Percentiles rank a stretch among this genome's conserved stretches.
phyloP scores from a whole-genome alignment of 1,284 basidiomycete species.

The Sporisorium scitamineum region DNA sequence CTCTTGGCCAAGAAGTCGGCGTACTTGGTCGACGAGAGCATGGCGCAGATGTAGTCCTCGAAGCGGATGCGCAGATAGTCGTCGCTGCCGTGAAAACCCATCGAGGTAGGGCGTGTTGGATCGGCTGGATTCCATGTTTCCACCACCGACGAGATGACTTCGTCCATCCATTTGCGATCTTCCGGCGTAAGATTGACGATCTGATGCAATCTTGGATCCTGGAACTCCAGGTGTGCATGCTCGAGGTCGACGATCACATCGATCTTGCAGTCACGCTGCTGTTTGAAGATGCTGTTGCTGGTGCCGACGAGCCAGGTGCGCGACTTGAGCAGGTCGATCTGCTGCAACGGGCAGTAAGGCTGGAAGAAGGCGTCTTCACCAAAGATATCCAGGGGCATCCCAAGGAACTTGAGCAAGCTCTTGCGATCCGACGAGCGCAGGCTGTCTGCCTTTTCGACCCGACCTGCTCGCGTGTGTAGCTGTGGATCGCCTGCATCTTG shows the following conservation, averaged over 20 bases:
- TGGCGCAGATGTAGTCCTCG: slow-evolving; percentile 65
- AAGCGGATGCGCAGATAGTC: slow-evolving; percentile 65
- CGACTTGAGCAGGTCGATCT: slow-evolving; percentile 86
- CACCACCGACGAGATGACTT: slow-evolving; percentile 67
- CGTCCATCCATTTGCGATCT: slow-evolving; percentile 96
- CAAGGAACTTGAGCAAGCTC: slow-evolving; percentile 90
- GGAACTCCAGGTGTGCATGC: slow-evolving; percentile 57
- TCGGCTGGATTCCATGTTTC: slow-evolving; percentile 67
- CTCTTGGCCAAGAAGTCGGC: slow-evolving; percentile 55
- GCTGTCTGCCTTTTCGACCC: slow-evolving; percentile 71
- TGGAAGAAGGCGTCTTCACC: slow-evolving; percentile 88
- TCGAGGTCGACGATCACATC: slow-evolving; percentile 85
- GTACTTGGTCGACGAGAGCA: slow-evolving; percentile 64
- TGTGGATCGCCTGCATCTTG: slow-evolving; percentile 92
- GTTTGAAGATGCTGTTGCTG: slow-evolving; percentile 95
- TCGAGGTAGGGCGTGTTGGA: slow-evolving; percentile 62
- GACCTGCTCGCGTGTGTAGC: slow-evolving; percentile 72
- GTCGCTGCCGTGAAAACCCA: slow-evolving; percentile 67
- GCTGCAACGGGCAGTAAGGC: slow-evolving; percentile 95
- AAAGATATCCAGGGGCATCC: slow-evolving; percentile 81
- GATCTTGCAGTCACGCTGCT: slow-evolving; percentile 83
- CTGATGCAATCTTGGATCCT: slow-evolving; percentile 82
- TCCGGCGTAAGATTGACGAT: slow-evolving; percentile 85
- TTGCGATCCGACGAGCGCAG: slow-evolving; percentile 89
- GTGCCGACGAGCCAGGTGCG: slow-evolving; percentile 86